Evolutionary conservation across 768 basidiomycete species (phyloP), one percentile per base, ranked within the genome.

Genomic region (Termitomyces sp.): DNA sequence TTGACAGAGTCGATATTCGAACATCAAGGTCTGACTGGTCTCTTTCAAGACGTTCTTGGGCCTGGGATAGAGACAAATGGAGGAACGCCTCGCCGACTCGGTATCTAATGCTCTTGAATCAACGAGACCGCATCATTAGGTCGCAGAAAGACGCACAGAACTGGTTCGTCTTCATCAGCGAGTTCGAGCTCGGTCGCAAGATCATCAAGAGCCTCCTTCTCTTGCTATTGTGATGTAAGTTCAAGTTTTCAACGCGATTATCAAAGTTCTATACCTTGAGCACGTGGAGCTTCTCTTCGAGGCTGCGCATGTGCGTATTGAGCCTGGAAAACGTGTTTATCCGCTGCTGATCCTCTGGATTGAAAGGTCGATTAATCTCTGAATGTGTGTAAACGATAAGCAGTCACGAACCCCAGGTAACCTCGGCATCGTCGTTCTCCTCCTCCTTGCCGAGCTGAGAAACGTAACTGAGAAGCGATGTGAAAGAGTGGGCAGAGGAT

Each of bases 171-270:
- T 64, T 95, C 93, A 60, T 96, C 93, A 1, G 87, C 85, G 10
- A 98, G 83, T 67, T 96, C 94, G 24, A 98, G 81, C 66, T 97
- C 95, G 46, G 82, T 89, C 1, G 84, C 74, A 32, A 97, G 80
- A 69, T 98, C 95, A 59, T 96, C 93, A 14, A 96, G 82, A 2
- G 93, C 89, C 65, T 97, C 95, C 73, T 95, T 95, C 74, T 96
- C 94, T 81, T 90, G 86, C 94, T 98, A n/a, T n/a, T 53, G 24
- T 40, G 32, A 22, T 44, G 50, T 58, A 53, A 51, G 56, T 55
- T 59, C 14, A 48, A 10, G 49, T 30, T 33, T 49, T 42, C 6
- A n/a, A 45, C 46, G 20, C 20, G 18, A 14, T 36, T 35, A 47
- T 40, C 38, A 12, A 42, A 33, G 50, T 26, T 10, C 14, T 12